Base-by-base conservation (phyloP, 352 stramenopile species). In the Globisporangium camurandrum region DNA sequence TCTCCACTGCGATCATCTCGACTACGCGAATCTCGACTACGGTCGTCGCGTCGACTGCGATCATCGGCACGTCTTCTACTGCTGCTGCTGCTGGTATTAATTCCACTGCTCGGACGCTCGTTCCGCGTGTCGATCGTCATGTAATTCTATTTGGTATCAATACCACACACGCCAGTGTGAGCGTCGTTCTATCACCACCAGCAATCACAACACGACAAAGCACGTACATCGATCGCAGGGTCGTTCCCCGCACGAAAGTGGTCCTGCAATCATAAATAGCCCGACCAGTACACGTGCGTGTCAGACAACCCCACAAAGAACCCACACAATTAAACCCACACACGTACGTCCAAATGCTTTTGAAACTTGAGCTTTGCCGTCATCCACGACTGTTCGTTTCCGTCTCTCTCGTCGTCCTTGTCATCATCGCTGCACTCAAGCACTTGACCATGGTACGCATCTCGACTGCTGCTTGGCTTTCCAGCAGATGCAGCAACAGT, bases 351-450 rank as follows among this genome's bases (percentile, higher is more conserved):
- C 28, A 93, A 90, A 59, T 95, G 84, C 45, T 92, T 92, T 54
- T 86, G 88, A 61, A 93, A 93, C 64, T 89, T 89, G 41, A 95
- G 72, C 59, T 93, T 88, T n/a, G 77, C 74, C 1, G 70, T 75
- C 75, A 91, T 89, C 84, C 84, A 95, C 12, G 77, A 87, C 31
- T 51, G 34, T 33, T 67, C 67, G 11, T 49, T 59, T 61, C 12
- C 39, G 62, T 72, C 56, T 14, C 65, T 49, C 5, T 71, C 66
- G 17, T 66, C 61, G n/a, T 64, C 52, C 9, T 62, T 54, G 0
- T 46, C 42, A 10, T 51, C 61, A 20, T 62, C 57, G 43, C 64
- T 63, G 23, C 78, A 69, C 48, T 85, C 71, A 4, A 90, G 51
- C 41, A 90, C 56, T 56, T 88, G 79, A 2, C 79, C 76, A 47